Percentiles rank a stretch among this genome's conserved stretches.
phyloP scores from a whole-genome alignment of 805 yeast genomes.

The Yamadazyma takamatsuzukensis region DNA sequence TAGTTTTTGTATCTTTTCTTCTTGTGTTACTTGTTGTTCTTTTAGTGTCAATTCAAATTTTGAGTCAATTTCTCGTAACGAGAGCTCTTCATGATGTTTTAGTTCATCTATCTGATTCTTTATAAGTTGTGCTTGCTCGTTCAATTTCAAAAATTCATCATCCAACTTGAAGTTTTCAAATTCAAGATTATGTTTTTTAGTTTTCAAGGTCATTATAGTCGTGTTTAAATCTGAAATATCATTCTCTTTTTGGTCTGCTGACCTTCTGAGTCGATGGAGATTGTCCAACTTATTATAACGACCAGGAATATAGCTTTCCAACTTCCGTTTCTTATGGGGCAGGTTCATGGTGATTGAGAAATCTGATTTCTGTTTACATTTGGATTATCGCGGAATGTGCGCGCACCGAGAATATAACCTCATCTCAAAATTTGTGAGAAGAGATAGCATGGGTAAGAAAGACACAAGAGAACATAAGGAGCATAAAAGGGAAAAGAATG shows the following conservation, averaged over 20 bases:
- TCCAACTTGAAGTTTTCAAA: conserved; percentile 29
- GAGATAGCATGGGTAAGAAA: conserved; percentile 1
- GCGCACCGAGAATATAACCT: neutral
- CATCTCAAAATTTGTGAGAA: conserved; percentile 1
- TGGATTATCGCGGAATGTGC: neutral
- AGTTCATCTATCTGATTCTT: conserved; percentile 31
- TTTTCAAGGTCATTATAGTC: conserved; percentile 26
- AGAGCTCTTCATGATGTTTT: conserved; percentile 18
- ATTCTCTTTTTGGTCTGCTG: conserved; percentile 14
- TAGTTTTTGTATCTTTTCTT: conserved; percentile 17
- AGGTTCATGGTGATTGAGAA: too few species aligned
- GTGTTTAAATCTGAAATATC: conserved; percentile 16
- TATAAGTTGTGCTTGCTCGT: conserved; percentile 31
- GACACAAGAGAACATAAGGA: conserved; percentile 4
- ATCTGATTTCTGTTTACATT: neutral
- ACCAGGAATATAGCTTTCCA: conserved; percentile 11
- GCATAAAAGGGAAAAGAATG: conserved; percentile 12
- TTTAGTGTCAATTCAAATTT: conserved; percentile 22
- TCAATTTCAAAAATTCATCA: conserved; percentile 33
- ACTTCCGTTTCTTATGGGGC: conserved; percentile 5
- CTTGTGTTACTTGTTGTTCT: conserved; percentile 18
- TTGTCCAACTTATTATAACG: conserved; percentile 14
- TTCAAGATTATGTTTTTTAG: conserved; percentile 36
- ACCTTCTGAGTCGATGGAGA: conserved; percentile 6
- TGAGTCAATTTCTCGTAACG: conserved; percentile 19